phyloP scores from a whole-genome alignment of 768 basidiomycete species.

The Gyrodon lividus region DNA sequence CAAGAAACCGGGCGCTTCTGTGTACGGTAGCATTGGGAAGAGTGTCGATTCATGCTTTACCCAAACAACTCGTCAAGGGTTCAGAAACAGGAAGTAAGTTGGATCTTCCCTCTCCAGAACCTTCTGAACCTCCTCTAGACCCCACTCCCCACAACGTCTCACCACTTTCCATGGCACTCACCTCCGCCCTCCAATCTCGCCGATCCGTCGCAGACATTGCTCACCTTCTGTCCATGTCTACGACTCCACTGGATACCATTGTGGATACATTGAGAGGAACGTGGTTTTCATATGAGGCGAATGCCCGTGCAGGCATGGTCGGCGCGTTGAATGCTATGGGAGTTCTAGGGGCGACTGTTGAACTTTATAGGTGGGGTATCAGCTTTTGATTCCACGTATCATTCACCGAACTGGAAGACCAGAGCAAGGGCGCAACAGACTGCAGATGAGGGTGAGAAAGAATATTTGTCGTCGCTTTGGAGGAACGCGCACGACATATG shows the following conservation, averaged over 20 bases:
- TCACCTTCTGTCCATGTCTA: slow-evolving; percentile 49
- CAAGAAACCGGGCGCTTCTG: slow-evolving; percentile 58
- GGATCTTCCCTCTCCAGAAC: neutral
- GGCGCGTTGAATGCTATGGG: slow-evolving; percentile 44
- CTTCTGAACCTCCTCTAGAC: slow-evolving; percentile 24
- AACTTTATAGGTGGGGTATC: slow-evolving; percentile 34
- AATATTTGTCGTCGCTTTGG: slow-evolving; percentile 48
- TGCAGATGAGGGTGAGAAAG: slow-evolving; percentile 36
- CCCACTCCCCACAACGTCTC: slow-evolving; percentile 26
- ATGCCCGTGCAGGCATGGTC: slow-evolving; percentile 37
- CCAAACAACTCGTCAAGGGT: slow-evolving; percentile 28
- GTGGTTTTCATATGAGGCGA: slow-evolving; percentile 45
- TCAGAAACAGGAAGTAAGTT: slow-evolving; percentile 19
- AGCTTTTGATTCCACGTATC: neutral
- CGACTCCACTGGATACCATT: slow-evolving; percentile 41
- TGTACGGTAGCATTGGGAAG: slow-evolving; percentile 50
- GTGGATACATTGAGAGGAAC: slow-evolving; percentile 47
- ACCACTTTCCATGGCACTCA: slow-evolving; percentile 24
- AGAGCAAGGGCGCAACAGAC: slow-evolving; percentile 35
- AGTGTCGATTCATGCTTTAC: slow-evolving; percentile 45
- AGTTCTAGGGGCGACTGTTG: slow-evolving; percentile 47
- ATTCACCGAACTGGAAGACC: slow-evolving; percentile 8
- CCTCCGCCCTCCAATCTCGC: slow-evolving; percentile 48
- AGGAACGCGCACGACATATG: slow-evolving; percentile 64
- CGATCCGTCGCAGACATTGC: slow-evolving; percentile 58